Base-by-base conservation (phyloP, 345 rosid species). In the Acer campestre region DNA sequence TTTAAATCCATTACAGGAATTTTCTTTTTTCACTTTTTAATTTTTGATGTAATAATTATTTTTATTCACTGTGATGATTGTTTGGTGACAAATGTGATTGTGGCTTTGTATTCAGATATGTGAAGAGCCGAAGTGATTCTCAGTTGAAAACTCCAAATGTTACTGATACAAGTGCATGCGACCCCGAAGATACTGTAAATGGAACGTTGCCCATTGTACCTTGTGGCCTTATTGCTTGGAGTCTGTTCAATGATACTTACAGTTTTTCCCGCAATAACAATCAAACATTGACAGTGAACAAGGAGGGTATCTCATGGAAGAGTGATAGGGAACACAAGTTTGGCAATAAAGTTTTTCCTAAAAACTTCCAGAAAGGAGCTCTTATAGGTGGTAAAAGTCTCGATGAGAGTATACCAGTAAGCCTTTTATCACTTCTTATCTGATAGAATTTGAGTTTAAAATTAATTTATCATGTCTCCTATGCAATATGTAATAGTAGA, bases 221-320 rank as follows among this genome's bases (percentile, higher is more conserved):
- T 3, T 97, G 99, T 80, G 99, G 99, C 86, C 93, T 97, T n/a
- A 93, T 97, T 71, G 99, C 99, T 68, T 97, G 99, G 98, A 97
- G 99, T 86, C 87, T 97, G 80, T 97, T 97, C 82, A 97, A 97
- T 38, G 98, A 94, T 84, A 93, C 97, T 4, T 97, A 93, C 75
- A 61, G 1, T 67, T 89, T 97, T 77, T 79, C 92, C 38, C 85
- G 74, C 80, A 87, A 86, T 44, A 87, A 46, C 49, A 46, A 77
- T 77, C 3, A 64, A 61, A 68, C 73, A 18, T 69, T 96, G 78
- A 22, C 51, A 4, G 91, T 97, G 80, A 94, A 93, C 85, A 91
- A 89, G 85, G 86, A 67, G 16, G 90, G 68, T 22, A 93, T 97
- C 73, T 90, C 98, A 56, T 97, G 98, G 99, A 91, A 94, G 86